These are phyloP conservation scores for Mortierella sp. DNA, from an alignment of 371 early-diverging fungal species.

Conservation along the genomic window DNA sequence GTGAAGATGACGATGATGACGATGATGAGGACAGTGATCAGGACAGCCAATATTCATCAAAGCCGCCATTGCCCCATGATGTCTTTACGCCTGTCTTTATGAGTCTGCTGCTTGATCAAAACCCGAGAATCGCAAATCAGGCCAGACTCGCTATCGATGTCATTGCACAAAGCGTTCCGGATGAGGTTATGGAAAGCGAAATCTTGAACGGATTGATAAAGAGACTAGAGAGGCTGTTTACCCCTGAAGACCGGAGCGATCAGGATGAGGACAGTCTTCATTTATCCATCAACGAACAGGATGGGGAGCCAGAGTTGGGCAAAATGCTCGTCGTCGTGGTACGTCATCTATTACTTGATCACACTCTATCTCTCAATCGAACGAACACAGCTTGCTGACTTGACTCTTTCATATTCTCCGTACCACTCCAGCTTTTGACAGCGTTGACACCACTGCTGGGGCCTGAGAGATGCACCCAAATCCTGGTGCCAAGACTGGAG, in stretches of 20 bases:
- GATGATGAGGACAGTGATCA: slow-evolving; percentile 1
- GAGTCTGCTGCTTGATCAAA: slow-evolving; percentile 64
- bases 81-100: slow-evolving; percentile 58
- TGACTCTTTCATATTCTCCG: slow-evolving; percentile 35
- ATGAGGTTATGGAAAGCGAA: slow-evolving; percentile 61
- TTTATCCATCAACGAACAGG: slow-evolving; percentile 26
- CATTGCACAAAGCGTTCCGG: slow-evolving; percentile 59
- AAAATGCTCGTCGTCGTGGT: slow-evolving; percentile 71
- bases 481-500: slow-evolving; percentile 66
- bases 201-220: slow-evolving; percentile 63
- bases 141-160: slow-evolving; percentile 62
- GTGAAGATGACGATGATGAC: slow-evolving; percentile 4
- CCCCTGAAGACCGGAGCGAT: not conserved
- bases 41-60: not conserved
- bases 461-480: slow-evolving; percentile 56
- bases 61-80: slow-evolving; percentile 33
- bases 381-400: no score
- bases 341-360: slow-evolving; percentile 18
- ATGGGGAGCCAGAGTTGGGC: slow-evolving; percentile 65
- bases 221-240: slow-evolving; percentile 50
- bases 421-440: slow-evolving; percentile 60
- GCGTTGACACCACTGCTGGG: slow-evolving; percentile 61
- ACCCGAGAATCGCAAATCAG: slow-evolving; percentile 60
- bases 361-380: no score
- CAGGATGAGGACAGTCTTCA: slow-evolving; percentile 1